Evolutionary conservation across 768 basidiomycete species (phyloP).

Genomic region (Xanthoconium stramineum): DNA sequence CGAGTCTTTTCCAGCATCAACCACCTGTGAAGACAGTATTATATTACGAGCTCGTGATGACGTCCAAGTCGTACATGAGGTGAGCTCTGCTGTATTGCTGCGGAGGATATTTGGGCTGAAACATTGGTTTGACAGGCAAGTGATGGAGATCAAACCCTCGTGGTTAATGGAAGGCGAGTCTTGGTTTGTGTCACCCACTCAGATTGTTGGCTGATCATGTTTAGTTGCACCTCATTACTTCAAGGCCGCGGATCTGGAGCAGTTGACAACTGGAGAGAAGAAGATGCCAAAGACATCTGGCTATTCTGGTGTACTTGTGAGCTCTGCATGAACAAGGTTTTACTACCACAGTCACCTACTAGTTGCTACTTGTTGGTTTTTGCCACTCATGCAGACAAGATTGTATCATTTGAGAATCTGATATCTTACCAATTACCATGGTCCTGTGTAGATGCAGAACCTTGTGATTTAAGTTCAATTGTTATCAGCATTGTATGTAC

Average conservation of each 20-base stretch:
- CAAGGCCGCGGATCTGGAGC: conserved; percentile 80
- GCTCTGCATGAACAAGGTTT: background rate
- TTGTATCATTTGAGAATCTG: too few species aligned
- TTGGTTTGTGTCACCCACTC: background rate
- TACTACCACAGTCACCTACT: too few species aligned
- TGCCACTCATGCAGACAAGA: too few species aligned
- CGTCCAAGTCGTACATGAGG: conserved; percentile 95
- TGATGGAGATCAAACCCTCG: conserved; percentile 96
- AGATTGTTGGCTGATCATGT: background rate
- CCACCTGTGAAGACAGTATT: conserved; percentile 87
- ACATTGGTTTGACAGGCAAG: conserved; percentile 51
- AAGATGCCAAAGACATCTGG: conserved; percentile 88
- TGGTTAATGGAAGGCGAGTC: conserved; percentile 88
- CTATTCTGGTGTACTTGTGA: conserved; percentile 18
- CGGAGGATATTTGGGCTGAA: background rate
- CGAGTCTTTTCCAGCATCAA: conserved; percentile 91
- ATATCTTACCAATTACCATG: too few species aligned
- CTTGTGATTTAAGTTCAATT: too few species aligned
- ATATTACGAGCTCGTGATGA: conserved; percentile 98
- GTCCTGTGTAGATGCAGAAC: too few species aligned
- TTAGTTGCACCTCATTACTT: conserved; percentile 96
- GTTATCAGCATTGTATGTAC: too few species aligned
- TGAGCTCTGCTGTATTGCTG: conserved; percentile 25
- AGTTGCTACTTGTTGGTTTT: too few species aligned
- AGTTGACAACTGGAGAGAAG: conserved; percentile 75